Evolutionary conservation across 2,329 filamentous ascomycete species (phyloP).

Genomic region (Lecanicillium sp.): DNA sequence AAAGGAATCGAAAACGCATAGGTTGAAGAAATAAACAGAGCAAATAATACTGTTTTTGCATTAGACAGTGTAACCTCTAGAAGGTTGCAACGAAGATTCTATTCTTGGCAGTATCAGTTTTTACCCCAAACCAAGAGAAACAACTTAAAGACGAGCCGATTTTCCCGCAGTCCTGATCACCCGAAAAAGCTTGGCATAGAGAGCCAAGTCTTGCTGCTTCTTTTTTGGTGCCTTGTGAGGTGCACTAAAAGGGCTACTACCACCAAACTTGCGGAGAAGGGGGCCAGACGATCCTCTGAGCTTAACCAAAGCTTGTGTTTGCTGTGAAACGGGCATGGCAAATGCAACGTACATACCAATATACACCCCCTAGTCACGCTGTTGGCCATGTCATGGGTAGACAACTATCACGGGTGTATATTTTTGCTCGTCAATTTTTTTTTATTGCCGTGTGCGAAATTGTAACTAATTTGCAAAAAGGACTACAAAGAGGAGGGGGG

Average conservation of each 20-base stretch:
- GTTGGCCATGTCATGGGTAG: no score
- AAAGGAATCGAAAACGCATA: not conserved
- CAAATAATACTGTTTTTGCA: not conserved
- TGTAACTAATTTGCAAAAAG: no score
- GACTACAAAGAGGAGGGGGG: no score
- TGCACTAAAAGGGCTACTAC: no score
- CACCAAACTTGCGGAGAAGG: not conserved
- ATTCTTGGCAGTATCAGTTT: constrained; percentile 1
- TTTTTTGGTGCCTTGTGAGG: constrained; percentile 1
- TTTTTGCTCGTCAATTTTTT: no score
- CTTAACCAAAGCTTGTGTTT: no score
- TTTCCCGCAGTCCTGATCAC: not conserved
- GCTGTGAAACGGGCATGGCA: no score
- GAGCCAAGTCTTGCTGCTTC: constrained; percentile 9
- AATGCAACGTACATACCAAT: no score
- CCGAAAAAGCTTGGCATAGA: constrained; percentile 8
- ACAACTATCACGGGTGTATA: no score
- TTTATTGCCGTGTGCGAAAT: no score
- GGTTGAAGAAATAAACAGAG: not conserved
- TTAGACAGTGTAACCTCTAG: not conserved
- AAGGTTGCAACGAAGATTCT: constrained; percentile 3
- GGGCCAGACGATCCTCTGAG: no score
- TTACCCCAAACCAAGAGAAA: not conserved
- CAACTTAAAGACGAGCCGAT: not conserved
- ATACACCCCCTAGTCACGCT: no score